Base-by-base conservation (phyloP, 2,329 filamentous ascomycete genomes). In the Colletotrichum sp. region DNA sequence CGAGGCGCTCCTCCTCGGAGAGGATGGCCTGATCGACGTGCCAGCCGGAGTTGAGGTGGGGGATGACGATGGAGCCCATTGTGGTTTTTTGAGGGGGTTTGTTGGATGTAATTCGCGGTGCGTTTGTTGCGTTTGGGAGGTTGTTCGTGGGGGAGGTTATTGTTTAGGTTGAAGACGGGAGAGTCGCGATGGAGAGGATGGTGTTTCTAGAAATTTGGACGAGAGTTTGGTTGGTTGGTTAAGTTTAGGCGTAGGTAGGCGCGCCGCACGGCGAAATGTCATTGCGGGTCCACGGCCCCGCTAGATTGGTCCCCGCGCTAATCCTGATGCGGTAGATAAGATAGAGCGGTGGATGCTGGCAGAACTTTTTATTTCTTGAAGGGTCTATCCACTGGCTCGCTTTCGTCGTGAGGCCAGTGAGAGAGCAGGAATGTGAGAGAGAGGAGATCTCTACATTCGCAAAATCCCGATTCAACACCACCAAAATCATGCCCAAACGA, bases 41-140 rank as follows among this genome's bases (percentile, higher is more conserved):
- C 97, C 96, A 99, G 85, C 95, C 97, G 57, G 95, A 96, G 80
- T 92, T 92, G 63, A 99, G 91, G 86, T 99, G 96, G 62, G 96
- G 96, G 69, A 99, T 92, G 66, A 98, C 95, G 78, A 98, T 95
- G 81, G 96, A 98, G 81, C 96, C 95, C 90, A 91, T 91, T 68
- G 32, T 22, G 11, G 16, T 16, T 12, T 49, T 68, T 5, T 49
- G 8, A 3, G 59, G 15, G 13, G 13, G 39, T 8, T 22, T 12
- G 13, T 30, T 9, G n/a, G 11, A 6, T 49, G 44, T 49, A n/a
- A n/a, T 49, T 44, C 25, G 27, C 30, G 29, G 15, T 34, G 22
- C 19, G 19, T 13, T 25, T 22, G 32, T 39, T 9, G n/a, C 9
- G 34, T 13, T 32, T 12, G 19, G 3, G 32, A n/a, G 59, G 13